Conservation (phyloP, 371 early-diverging fungal genomes). For the Dinochytrium kinnereticum region DNA sequence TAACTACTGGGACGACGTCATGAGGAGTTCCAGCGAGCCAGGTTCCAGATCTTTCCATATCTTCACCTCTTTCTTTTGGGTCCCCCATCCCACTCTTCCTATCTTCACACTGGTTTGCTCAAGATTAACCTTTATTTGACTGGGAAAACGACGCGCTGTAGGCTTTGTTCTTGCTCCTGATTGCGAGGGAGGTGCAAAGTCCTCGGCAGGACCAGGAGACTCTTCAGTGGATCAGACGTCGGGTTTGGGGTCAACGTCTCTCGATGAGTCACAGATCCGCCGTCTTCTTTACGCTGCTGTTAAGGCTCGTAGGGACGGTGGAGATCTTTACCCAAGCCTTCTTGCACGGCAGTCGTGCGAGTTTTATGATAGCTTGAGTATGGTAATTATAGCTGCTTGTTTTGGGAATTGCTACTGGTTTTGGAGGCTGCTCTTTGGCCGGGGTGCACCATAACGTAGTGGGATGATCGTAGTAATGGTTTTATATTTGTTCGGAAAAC, state of each 20-base stretch:
- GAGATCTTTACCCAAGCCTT: conserved; percentile 60
- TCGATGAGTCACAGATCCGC: conserved; percentile 17
- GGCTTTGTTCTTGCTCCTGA: neutral
- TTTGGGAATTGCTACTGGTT: too few relatives aligned
- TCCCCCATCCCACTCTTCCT: too few relatives aligned
- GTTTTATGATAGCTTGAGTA: conserved; percentile 62
- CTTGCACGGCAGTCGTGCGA: conserved; percentile 68
- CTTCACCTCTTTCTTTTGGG: neutral
- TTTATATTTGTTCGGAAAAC: neutral
- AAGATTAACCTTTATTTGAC: too few relatives aligned
- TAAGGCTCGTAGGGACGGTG: conserved; percentile 50
- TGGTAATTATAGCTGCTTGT: conserved; percentile 31
- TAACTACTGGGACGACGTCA: conserved; percentile 61
- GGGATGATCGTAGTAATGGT: too few relatives aligned
- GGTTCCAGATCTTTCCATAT: conserved; percentile 28
- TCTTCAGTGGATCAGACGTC: neutral
- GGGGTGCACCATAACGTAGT: too few relatives aligned
- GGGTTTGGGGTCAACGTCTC: neutral
- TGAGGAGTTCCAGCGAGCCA: conserved; percentile 52
- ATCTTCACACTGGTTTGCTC: neutral
- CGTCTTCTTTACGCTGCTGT: conserved; percentile 53
- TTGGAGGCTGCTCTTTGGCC: too few relatives aligned
- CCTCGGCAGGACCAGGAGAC: neutral
- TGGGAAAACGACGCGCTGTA: too few relatives aligned
- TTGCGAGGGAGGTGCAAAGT: neutral